Evolutionary conservation across 2,329 filamentous ascomycete species (phyloP).

Genomic region (Ascochyta rabiei): DNA sequence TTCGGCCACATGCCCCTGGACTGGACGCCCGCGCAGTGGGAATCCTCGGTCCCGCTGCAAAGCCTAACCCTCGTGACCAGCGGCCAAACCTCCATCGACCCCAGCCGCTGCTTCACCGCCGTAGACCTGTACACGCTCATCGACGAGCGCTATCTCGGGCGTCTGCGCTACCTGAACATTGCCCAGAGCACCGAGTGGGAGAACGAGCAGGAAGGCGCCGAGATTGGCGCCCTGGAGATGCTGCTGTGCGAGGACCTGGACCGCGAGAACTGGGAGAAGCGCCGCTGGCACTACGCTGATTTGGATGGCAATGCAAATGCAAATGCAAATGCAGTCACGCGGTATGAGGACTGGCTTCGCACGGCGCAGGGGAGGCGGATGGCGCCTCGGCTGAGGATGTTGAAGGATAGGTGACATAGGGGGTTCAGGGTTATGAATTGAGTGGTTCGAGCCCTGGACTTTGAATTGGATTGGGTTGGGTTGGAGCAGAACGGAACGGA

Average conservation of each 20-base stretch:
- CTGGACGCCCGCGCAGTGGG: slow-evolving; percentile 24
- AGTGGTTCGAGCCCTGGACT: not conserved
- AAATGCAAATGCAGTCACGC: no score
- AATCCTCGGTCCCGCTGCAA: slow-evolving; percentile 38
- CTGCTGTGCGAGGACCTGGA: slow-evolving; percentile 47
- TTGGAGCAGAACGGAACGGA: no score
- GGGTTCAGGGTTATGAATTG: slow-evolving; percentile 16
- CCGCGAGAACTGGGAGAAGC: slow-evolving; percentile 44
- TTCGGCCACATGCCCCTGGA: slow-evolving; percentile 41
- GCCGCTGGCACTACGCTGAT: slow-evolving; percentile 44
- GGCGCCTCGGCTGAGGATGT: slow-evolving; percentile 28
- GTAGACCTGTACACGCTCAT: slow-evolving; percentile 51
- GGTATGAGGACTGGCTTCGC: slow-evolving; percentile 35
- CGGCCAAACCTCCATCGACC: slow-evolving; percentile 38
- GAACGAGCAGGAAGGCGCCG: slow-evolving; percentile 36
- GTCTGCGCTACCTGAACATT: slow-evolving; percentile 47
- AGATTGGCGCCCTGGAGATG: slow-evolving; percentile 49
- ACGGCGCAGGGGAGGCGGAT: slow-evolving; percentile 30
- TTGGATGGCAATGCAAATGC: no score
- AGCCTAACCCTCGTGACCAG: slow-evolving; percentile 50
- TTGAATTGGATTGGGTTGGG: not conserved
- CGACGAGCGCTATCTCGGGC: slow-evolving; percentile 50
- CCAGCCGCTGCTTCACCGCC: slow-evolving; percentile 48
- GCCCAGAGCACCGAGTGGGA: slow-evolving; percentile 50
- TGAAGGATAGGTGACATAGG: slow-evolving; percentile 28